Conservation (phyloP, 129 eudicot genomes). For the Gnaphalium uliginosum region DNA sequence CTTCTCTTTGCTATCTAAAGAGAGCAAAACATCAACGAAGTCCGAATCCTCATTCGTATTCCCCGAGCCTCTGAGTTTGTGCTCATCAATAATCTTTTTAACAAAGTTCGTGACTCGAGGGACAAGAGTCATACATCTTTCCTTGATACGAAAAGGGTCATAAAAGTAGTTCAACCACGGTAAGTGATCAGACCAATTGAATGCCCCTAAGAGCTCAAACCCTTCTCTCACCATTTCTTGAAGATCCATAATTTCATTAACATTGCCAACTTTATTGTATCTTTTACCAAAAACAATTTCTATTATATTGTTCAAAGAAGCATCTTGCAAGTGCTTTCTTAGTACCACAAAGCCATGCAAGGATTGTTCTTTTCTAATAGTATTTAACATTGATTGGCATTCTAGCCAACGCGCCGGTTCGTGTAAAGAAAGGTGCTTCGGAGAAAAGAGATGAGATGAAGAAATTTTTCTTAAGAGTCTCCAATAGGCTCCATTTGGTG, state of each 20-base stretch:
- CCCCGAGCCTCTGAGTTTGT: conserved; percentile 17
- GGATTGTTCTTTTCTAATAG: conserved; percentile 39
- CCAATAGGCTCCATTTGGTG: conserved; percentile 69
- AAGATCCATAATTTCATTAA: conserved; percentile 38
- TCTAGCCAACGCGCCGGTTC: conserved; percentile 47
- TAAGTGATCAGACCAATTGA: conserved; percentile 71
- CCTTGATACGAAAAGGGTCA: conserved; percentile 51
- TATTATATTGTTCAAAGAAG: conserved; percentile 61
- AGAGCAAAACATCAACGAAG: conserved; percentile 66
- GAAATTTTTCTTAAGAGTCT: conserved; percentile 54
- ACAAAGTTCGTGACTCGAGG: conserved; percentile 55
- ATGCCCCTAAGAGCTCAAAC: conserved; percentile 65
- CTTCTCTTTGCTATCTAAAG: conserved; percentile 62
- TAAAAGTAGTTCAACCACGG: conserved; percentile 59
- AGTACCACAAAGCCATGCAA: conserved; percentile 35
- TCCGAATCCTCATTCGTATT: conserved; percentile 30
- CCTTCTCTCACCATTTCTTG: conserved; percentile 63
- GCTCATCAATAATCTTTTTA: conserved; percentile 44
- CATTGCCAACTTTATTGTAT: conserved; percentile 36
- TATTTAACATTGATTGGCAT: conserved; percentile 45
- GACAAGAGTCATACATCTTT: conserved; percentile 54
- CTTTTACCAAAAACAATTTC: conserved; percentile 62
- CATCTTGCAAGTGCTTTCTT: conserved; percentile 57
- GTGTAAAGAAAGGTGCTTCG: conserved; percentile 50
- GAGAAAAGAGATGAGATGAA: conserved; percentile 65